These are phyloP conservation scores for Ascodesmis nigricans DNA, from an alignment of 495 filamentous ascomycete species.

Conservation along the genomic window DNA sequence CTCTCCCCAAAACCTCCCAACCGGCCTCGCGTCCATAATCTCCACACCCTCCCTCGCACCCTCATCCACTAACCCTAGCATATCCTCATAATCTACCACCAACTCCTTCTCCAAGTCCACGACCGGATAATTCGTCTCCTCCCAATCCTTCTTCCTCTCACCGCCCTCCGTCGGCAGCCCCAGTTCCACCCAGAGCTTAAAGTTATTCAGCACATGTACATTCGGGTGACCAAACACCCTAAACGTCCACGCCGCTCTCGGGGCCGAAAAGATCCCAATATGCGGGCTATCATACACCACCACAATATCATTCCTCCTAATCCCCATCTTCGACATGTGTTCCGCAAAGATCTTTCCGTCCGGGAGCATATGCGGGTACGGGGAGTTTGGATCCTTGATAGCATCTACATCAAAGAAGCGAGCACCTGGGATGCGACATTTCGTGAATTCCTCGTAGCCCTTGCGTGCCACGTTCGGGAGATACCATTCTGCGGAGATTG, in stretches of 20 bases:
- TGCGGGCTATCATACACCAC: constrained; percentile 85
- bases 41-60: constrained; percentile 64
- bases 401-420: constrained; percentile 95
- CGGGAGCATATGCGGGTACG: constrained; percentile 95
- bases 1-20: constrained; percentile 57
- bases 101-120: constrained; percentile 26
- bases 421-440: constrained; percentile 57
- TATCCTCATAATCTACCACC: constrained; percentile 46
- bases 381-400: constrained; percentile 63
- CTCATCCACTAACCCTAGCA: constrained; percentile 53
- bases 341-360: constrained; percentile 53
- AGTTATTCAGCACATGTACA: constrained; percentile 87
- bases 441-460: constrained; percentile 51
- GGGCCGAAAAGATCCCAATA: constrained; percentile 80
- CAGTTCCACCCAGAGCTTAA: constrained; percentile 66
- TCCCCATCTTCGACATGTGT: constrained; percentile 73
- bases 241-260: constrained; percentile 81
- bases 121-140: constrained; percentile 33
- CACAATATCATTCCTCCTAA: constrained; percentile 62
- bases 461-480: constrained; percentile 75
- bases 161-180: constrained; percentile 62
- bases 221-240: constrained; percentile 72
- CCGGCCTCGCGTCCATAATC: constrained; percentile 69
- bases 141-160: constrained; percentile 5
- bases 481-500: constrained; percentile 87